These are phyloP conservation scores for Aspergillus sp. DNA, from an alignment of 2,329 filamentous ascomycete species.

Conservation along the genomic window DNA sequence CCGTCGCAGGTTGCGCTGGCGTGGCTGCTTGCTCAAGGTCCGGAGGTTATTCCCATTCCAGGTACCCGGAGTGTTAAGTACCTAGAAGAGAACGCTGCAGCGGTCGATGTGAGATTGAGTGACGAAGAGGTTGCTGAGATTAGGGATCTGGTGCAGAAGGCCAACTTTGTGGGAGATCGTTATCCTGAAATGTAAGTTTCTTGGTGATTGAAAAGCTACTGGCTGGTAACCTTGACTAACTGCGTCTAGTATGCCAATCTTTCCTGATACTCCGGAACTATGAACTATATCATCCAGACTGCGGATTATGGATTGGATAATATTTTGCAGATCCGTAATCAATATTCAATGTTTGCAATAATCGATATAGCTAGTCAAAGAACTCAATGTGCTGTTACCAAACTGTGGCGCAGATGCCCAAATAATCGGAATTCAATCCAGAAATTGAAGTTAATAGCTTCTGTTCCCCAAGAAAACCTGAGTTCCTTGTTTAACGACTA, in stretches of 20 bases:
- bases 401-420: too few relatives aligned
- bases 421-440: too few relatives aligned
- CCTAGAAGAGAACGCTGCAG: conserved; percentile 6
- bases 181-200: not conserved
- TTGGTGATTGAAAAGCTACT: too few relatives aligned
- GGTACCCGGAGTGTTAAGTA: not conserved
- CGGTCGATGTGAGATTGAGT: not conserved
- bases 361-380: too few relatives aligned
- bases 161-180: not conserved
- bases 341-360: too few relatives aligned
- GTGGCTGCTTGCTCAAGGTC: conserved; percentile 58
- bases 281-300: not conserved
- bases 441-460: too few relatives aligned
- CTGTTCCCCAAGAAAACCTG: not conserved
- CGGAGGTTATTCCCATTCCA: conserved; percentile 9
- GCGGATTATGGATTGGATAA: not conserved
- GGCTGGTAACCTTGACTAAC: not conserved
- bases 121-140: not conserved
- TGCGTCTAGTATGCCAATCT: not conserved
- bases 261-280: not conserved
- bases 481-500: not conserved
- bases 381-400: too few relatives aligned
- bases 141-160: not conserved
- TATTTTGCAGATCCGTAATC: too few relatives aligned
- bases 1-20: conserved; percentile 62